Evolutionary conservation across 108 stramenopile genomes (phyloP).

Genomic region (Skeletonema tropicum): DNA sequence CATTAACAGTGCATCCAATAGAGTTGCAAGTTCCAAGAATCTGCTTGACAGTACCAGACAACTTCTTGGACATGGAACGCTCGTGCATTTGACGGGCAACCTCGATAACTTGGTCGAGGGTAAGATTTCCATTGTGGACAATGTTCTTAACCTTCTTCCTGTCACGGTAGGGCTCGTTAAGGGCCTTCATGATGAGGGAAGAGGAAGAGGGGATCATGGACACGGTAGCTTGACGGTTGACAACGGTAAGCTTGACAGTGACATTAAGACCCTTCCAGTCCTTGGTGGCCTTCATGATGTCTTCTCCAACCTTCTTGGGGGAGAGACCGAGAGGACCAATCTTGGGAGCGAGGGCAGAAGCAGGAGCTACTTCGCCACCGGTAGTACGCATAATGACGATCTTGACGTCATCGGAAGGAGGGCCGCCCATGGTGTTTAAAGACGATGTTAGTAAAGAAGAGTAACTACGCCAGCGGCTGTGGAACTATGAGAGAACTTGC

Average conservation of each 20-base stretch:
- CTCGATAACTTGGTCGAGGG: slow-evolving; percentile 98
- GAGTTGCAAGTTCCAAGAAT: slow-evolving; percentile 99
- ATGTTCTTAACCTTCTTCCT: slow-evolving; percentile 99
- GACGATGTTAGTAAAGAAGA: slow-evolving; percentile 82
- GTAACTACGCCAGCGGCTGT: slow-evolving; percentile 53
- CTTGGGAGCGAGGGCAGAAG: slow-evolving; percentile 99
- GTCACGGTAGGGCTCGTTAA: slow-evolving; percentile 99
- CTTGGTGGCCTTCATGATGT: slow-evolving; percentile 99
- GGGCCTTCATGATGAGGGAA: slow-evolving; percentile 99
- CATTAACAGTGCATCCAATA: slow-evolving; percentile 99
- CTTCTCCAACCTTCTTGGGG: slow-evolving; percentile 99
- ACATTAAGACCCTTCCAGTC: slow-evolving; percentile 99
- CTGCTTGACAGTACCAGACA: slow-evolving; percentile 98
- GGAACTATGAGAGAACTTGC: slow-evolving; percentile 1
- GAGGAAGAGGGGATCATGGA: slow-evolving; percentile 97
- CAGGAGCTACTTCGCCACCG: slow-evolving; percentile 98
- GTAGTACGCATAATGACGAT: slow-evolving; percentile 98
- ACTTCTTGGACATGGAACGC: slow-evolving; percentile 94
- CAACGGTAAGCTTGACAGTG: slow-evolving; percentile 99
- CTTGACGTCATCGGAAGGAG: slow-evolving; percentile 92
- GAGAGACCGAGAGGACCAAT: slow-evolving; percentile 99
- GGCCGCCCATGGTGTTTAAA: slow-evolving; percentile 98
- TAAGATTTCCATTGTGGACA: slow-evolving; percentile 99
- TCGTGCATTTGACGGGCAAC: slow-evolving; percentile 98
- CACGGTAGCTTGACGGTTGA: slow-evolving; percentile 99